A percentile compares a stretch with the other conserved stretches of the same genome.
Evolutionary conservation across 768 basidiomycete genomes (phyloP).

Genomic region (Leccinum rimulosum): DNA sequence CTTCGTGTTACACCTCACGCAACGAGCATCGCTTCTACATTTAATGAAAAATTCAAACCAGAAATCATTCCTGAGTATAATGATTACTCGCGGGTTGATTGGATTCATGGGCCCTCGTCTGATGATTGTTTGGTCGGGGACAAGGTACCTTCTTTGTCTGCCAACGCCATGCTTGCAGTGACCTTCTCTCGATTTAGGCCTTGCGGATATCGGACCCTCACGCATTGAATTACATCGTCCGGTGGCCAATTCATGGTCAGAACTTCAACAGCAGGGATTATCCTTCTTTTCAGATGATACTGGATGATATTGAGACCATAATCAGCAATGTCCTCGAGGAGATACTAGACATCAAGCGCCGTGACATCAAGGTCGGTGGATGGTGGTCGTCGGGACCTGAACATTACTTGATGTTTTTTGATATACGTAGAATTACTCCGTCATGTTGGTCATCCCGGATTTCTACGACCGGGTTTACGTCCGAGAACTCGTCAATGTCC

Average conservation of each 20-base stretch:
- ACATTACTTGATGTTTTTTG: not conserved
- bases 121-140: constrained; percentile 65
- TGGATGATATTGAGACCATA: constrained; percentile 78
- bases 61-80: constrained; percentile 84
- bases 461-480: constrained; percentile 85
- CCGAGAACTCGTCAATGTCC: constrained; percentile 67
- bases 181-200: constrained; percentile 44
- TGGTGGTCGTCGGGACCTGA: not conserved
- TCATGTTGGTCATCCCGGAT: constrained; percentile 89
- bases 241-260: constrained; percentile 80
- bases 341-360: constrained; percentile 49
- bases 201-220: constrained; percentile 68
- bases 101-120: constrained; percentile 61
- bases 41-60: constrained; percentile 81
- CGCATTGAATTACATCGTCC: constrained; percentile 63
- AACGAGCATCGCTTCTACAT: constrained; percentile 65
- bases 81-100: constrained; percentile 80
- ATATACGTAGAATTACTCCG: constrained; percentile 69
- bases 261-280: constrained; percentile 85
- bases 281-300: constrained; percentile 58
- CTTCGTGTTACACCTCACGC: constrained; percentile 71
- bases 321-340: constrained; percentile 60
- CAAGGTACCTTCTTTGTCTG: constrained; percentile 41
- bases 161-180: constrained; percentile 1
- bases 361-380: constrained; percentile 58